Conservation (phyloP, 2,329 filamentous ascomycete species). For the Xylaria digitata region DNA sequence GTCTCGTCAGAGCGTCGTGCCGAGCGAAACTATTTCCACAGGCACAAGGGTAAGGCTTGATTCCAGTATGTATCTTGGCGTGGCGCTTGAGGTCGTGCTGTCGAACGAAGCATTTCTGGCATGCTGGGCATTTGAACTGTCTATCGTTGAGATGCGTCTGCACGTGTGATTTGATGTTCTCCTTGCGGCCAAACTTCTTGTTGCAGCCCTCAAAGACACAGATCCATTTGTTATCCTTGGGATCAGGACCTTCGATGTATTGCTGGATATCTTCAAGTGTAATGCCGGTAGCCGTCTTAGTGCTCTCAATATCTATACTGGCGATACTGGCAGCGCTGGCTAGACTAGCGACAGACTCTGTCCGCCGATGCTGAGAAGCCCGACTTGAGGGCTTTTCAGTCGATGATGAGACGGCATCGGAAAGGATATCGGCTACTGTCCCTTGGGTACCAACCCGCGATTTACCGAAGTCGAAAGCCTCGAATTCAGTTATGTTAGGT, state of each 20-base stretch:
- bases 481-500: constrained; percentile 58
- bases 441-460: constrained; percentile 53
- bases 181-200: constrained; percentile 94
- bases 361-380: constrained; percentile 62
- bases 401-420: constrained; percentile 39
- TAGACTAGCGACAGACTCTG: constrained; percentile 69
- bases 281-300: constrained; percentile 82
- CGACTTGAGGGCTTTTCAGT: constrained; percentile 47
- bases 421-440: constrained; percentile 34
- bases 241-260: constrained; percentile 78
- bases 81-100: constrained; percentile 98
- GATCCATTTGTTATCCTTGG: constrained; percentile 80
- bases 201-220: constrained; percentile 82
- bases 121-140: constrained; percentile 93
- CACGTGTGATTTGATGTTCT: constrained; percentile 98
- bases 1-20: constrained; percentile 93
- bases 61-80: constrained; percentile 95
- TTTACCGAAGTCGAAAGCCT: constrained; percentile 59
- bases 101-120: constrained; percentile 94
- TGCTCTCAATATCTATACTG: constrained; percentile 72
- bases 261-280: constrained; percentile 84
- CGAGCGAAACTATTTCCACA: constrained; percentile 95
- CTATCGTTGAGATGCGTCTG: constrained; percentile 97
- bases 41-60: constrained; percentile 94
- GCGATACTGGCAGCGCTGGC: constrained; percentile 69